These are phyloP conservation scores for Trichoderma oligosporum DNA, from an alignment of 2,329 filamentous ascomycete genomes.

Conservation along the genomic window DNA sequence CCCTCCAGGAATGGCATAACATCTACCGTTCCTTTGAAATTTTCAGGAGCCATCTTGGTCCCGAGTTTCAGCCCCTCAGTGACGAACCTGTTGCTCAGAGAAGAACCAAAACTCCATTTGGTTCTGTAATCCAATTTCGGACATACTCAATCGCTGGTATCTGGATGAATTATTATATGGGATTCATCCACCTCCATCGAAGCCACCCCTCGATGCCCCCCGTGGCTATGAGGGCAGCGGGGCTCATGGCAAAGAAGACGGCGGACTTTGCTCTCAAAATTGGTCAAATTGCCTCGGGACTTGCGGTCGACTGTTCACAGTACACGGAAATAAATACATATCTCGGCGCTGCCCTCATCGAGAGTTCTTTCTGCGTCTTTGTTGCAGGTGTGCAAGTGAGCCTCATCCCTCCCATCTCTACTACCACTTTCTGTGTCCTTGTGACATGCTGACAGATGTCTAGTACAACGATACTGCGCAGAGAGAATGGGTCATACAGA, in stretches of 20 bases:
- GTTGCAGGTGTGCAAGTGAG: slow-evolving; percentile 73
- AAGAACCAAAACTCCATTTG: slow-evolving; percentile 68
- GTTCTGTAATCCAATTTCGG: slow-evolving; percentile 73
- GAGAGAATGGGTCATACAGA: slow-evolving; percentile 71
- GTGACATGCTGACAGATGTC: slow-evolving; percentile 20
- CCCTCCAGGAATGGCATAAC: slow-evolving; percentile 71
- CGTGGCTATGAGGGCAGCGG: slow-evolving; percentile 81
- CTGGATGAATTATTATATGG: slow-evolving; percentile 85
- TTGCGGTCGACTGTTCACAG: slow-evolving; percentile 53
- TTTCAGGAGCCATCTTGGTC: slow-evolving; percentile 63
- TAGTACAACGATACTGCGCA: slow-evolving; percentile 70
- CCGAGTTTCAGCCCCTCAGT: slow-evolving; percentile 71
- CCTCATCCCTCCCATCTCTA: background rate
- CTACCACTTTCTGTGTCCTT: background rate
- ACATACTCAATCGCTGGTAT: slow-evolving; percentile 84
- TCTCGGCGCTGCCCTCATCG: slow-evolving; percentile 76
- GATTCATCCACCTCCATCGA: slow-evolving; percentile 75
- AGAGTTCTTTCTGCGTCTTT: slow-evolving; percentile 78
- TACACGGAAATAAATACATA: slow-evolving; percentile 65
- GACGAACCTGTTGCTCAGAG: slow-evolving; percentile 58
- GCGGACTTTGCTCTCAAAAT: slow-evolving; percentile 67
- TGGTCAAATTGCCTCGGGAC: slow-evolving; percentile 74
- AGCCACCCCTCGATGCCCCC: slow-evolving; percentile 88
- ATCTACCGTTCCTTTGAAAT: slow-evolving; percentile 68
- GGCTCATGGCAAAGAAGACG: slow-evolving; percentile 70